These are phyloP conservation scores for Calonectria multiphialidica DNA, from an alignment of 2,329 filamentous ascomycete genomes.

Conservation along the genomic window DNA sequence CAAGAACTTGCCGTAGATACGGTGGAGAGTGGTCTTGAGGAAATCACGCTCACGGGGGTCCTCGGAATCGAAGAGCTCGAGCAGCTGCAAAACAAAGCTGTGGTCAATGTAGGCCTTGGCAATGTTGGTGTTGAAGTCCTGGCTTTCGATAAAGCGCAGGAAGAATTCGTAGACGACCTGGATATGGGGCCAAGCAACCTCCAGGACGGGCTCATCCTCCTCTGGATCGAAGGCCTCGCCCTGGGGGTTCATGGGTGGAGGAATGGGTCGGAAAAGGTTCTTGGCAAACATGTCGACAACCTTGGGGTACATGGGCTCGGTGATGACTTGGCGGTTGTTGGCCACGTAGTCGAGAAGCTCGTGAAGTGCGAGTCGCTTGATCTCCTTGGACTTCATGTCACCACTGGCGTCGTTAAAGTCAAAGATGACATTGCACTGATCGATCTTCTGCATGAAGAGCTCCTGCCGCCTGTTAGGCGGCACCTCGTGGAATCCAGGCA, in stretches of 20 bases:
- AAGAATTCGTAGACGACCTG: slow-evolving; percentile 99
- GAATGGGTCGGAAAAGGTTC: slow-evolving; percentile 97
- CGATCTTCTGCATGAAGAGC: slow-evolving; percentile 99
- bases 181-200: slow-evolving; percentile 99
- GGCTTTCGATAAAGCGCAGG: slow-evolving; percentile 97
- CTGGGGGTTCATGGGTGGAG: slow-evolving; percentile 96
- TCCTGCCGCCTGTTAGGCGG: slow-evolving; percentile 94
- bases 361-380: slow-evolving; percentile 95
- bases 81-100: slow-evolving; percentile 93
- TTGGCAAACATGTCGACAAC: slow-evolving; percentile 99
- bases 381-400: slow-evolving; percentile 99
- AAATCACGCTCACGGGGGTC: slow-evolving; percentile 97
- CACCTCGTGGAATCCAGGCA: slow-evolving; percentile 98
- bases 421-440: slow-evolving; percentile 99
- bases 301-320: slow-evolving; percentile 97
- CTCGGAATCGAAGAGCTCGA: slow-evolving; percentile 99
- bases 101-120: slow-evolving; percentile 99
- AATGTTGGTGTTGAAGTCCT: slow-evolving; percentile 99
- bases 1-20: slow-evolving; percentile 99
- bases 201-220: slow-evolving; percentile 96
- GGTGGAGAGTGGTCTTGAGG: slow-evolving; percentile 95
- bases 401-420: slow-evolving; percentile 98
- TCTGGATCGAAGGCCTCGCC: slow-evolving; percentile 98
- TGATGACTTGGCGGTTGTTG: slow-evolving; percentile 98
- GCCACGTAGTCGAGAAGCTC: slow-evolving; percentile 98